phyloP scores from a whole-genome alignment of 495 filamentous ascomycete species.

The Xylaria cubensis region DNA sequence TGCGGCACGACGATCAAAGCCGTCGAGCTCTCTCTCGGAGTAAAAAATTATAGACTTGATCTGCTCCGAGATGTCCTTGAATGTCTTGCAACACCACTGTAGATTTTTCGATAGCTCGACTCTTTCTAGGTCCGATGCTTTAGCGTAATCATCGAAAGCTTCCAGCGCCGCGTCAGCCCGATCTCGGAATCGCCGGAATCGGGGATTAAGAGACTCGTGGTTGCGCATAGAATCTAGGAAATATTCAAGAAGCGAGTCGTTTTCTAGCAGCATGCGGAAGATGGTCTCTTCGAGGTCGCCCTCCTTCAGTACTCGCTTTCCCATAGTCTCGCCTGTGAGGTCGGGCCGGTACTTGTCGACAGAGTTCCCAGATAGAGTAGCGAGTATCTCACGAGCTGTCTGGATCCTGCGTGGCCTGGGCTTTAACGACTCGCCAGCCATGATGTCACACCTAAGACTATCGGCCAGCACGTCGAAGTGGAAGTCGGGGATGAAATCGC shows the following conservation, averaged over 20 bases:
- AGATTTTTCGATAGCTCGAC: conserved; percentile 29
- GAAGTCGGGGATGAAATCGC: conserved; percentile 48
- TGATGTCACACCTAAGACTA: conserved; percentile 49
- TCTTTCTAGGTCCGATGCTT: conserved; percentile 29
- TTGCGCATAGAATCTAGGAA: conserved; percentile 46
- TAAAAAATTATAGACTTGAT: conserved; percentile 46
- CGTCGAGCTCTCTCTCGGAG: conserved; percentile 43
- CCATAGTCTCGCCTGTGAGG: conserved; percentile 39
- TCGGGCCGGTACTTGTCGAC: conserved; percentile 48
- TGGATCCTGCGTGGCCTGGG: conserved; percentile 43
- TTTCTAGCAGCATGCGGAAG: conserved; percentile 54
- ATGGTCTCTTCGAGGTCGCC: conserved; percentile 55
- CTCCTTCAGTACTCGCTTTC: conserved; percentile 38
- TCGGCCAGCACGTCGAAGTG: conserved; percentile 55
- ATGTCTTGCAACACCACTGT: conserved; percentile 50
- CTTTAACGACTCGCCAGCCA: conserved; percentile 40
- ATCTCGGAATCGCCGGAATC: conserved; percentile 48
- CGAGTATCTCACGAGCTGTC: conserved; percentile 53
- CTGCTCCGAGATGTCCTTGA: conserved; percentile 41
- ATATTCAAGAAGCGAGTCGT: conserved; percentile 52
- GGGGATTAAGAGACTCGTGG: conserved; percentile 46
- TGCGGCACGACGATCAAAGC: conserved; percentile 44
- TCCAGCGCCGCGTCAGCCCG: conserved; percentile 48
- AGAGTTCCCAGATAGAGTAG: conserved; percentile 43
- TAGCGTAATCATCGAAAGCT: conserved; percentile 43